Percentiles rank a stretch among this genome's conserved stretches.
Conservation (phyloP, 352 stramenopile species). For the Globisporangium okanoganense region DNA sequence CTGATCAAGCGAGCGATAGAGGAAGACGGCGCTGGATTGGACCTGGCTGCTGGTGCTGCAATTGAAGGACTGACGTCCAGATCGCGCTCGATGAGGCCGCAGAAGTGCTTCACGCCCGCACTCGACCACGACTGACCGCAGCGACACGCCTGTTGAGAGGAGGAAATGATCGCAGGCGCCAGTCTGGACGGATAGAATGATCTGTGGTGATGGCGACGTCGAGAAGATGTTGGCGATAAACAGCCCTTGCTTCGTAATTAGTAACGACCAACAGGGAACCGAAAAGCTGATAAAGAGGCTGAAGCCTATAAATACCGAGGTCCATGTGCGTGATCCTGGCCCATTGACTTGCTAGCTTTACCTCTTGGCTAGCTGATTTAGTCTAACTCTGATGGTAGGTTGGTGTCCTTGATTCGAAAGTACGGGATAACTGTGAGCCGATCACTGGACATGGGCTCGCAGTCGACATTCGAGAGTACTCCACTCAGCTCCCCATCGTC, state of each 20-base stretch:
- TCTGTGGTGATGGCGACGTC: neutral
- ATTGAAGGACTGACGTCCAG: neutral
- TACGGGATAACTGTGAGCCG: slow-evolving; percentile 7
- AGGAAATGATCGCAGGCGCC: neutral
- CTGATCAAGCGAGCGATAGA: neutral
- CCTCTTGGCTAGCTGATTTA: neutral
- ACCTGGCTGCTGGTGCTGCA: neutral
- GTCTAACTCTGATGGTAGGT: neutral
- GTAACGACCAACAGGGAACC: neutral
- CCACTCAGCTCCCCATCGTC: neutral
- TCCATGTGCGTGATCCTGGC: neutral
- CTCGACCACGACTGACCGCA: slow-evolving; percentile 74
- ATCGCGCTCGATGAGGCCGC: slow-evolving; percentile 40
- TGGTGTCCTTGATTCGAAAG: slow-evolving; percentile 4
- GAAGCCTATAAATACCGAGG: neutral
- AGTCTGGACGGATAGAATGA: neutral
- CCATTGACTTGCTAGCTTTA: neutral
- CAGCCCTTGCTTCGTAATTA: neutral
- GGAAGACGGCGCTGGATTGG: neutral
- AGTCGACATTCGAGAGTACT: neutral
- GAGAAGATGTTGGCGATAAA: neutral
- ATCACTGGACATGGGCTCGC: neutral
- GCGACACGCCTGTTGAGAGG: slow-evolving; percentile 21
- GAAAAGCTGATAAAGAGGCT: neutral
- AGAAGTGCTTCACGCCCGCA: slow-evolving; percentile 58